Evolutionary conservation across 2,329 filamentous ascomycete genomes (phyloP).

Genomic region (Cercospora sp.): DNA sequence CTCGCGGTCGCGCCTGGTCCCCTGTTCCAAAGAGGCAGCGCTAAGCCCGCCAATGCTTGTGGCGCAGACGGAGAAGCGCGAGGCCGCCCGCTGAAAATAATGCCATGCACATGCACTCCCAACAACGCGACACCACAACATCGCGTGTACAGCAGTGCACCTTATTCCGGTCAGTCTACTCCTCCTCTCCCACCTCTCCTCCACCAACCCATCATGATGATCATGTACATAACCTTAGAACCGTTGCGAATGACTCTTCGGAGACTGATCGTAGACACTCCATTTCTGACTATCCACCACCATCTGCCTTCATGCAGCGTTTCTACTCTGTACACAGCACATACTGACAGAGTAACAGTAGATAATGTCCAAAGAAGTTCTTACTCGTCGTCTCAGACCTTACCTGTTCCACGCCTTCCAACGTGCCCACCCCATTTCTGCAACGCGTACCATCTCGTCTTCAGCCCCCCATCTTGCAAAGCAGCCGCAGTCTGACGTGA

Average conservation of each 20-base stretch:
- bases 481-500: conserved; percentile 24
- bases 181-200: neutral
- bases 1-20: neutral
- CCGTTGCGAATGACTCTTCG: conserved; percentile 66
- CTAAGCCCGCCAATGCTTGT: conserved; percentile 2
- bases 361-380: conserved; percentile 45
- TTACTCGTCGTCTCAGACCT: conserved; percentile 54
- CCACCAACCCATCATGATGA: conserved; percentile 25
- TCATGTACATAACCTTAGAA: conserved; percentile 51
- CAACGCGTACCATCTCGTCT: conserved; percentile 52
- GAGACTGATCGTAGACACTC: conserved; percentile 50
- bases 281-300: conserved; percentile 38
- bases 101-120: neutral
- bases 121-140: neutral
- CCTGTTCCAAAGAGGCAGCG: neutral
- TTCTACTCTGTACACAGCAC: neutral
- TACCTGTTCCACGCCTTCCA: conserved; percentile 48
- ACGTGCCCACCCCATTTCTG: conserved; percentile 20
- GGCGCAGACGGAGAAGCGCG: neutral
- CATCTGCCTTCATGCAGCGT: conserved; percentile 9
- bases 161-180: conserved; percentile 17
- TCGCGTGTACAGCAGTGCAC: neutral
- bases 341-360: conserved; percentile 25
- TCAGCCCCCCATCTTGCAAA: conserved; percentile 2
- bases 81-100: conserved; percentile 5